Conservation (phyloP, 2,329 filamentous ascomycete species). For the Talaromyces sp. region DNA sequence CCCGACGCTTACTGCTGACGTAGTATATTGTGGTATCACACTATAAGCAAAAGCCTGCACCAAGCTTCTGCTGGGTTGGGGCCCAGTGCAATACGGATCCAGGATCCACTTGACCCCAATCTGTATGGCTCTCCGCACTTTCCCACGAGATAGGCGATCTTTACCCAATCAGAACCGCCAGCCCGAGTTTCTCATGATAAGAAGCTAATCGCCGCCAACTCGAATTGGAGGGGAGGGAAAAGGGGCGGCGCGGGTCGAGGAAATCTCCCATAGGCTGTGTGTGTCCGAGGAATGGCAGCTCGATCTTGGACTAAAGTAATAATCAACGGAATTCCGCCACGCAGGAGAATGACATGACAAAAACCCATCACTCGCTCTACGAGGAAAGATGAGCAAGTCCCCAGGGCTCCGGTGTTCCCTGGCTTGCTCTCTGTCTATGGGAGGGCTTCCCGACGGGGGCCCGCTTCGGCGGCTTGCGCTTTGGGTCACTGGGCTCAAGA, state of each 20-base stretch:
- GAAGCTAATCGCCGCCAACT: slow-evolving; percentile 4
- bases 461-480: slow-evolving; percentile 13
- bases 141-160: slow-evolving; percentile 16
- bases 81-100: slow-evolving; percentile 4
- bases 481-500: slow-evolving; percentile 1
- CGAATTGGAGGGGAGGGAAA: background rate
- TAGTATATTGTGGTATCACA: no score
- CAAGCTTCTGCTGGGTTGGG: slow-evolving; percentile 7
- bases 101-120: slow-evolving; percentile 17
- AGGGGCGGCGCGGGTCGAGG: background rate
- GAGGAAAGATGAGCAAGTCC: no score
- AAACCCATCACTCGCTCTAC: no score
- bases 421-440: slow-evolving; percentile 18
- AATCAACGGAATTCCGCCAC: no score
- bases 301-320: no score
- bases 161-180: slow-evolving; percentile 14
- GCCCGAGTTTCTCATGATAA: background rate
- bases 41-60: no score
- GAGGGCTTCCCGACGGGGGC: slow-evolving; percentile 23
- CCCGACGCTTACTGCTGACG: no score
- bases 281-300: no score
- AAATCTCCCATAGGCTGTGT: background rate
- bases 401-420: no score
- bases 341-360: no score
- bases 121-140: slow-evolving; percentile 24